Conservation (phyloP, 2,329 filamentous ascomycete species). For the Fusarium sp. region DNA sequence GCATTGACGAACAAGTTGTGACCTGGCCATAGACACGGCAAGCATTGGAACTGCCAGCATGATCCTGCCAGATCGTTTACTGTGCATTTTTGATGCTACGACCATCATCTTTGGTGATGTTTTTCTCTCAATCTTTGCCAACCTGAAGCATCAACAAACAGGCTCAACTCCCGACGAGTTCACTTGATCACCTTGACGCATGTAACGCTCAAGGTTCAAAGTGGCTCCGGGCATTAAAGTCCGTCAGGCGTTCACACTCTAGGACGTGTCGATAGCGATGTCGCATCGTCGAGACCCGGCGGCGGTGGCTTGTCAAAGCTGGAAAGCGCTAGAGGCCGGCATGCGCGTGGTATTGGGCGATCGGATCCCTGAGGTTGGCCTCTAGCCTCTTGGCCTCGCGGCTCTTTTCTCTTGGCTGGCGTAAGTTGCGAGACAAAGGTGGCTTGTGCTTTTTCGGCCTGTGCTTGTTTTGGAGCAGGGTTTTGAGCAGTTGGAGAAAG, state of each 20-base stretch:
- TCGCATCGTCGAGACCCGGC: slow-evolving; percentile 6
- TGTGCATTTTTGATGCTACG: background rate
- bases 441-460: slow-evolving; percentile 12
- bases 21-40: background rate
- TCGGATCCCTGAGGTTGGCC: slow-evolving; percentile 28
- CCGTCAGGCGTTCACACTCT: slow-evolving; percentile 20
- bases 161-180: background rate
- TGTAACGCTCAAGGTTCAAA: slow-evolving; percentile 8
- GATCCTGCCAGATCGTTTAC: background rate
- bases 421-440: slow-evolving; percentile 13
- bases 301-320: slow-evolving; percentile 17
- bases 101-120: background rate
- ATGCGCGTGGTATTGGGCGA: slow-evolving; percentile 32
- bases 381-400: slow-evolving; percentile 33
- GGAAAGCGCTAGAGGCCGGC: slow-evolving; percentile 23
- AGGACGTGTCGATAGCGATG: slow-evolving; percentile 16
- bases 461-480: slow-evolving; percentile 20
- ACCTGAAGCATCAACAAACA: background rate
- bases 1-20: background rate
- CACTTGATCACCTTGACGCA: slow-evolving; percentile 2
- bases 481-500: slow-evolving; percentile 17
- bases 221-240: slow-evolving; percentile 33
- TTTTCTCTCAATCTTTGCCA: background rate
- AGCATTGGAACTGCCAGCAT: background rate
- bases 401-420: slow-evolving; percentile 41